Conservation (phyloP, 768 basidiomycete genomes). For the Termitomyces sp. region DNA sequence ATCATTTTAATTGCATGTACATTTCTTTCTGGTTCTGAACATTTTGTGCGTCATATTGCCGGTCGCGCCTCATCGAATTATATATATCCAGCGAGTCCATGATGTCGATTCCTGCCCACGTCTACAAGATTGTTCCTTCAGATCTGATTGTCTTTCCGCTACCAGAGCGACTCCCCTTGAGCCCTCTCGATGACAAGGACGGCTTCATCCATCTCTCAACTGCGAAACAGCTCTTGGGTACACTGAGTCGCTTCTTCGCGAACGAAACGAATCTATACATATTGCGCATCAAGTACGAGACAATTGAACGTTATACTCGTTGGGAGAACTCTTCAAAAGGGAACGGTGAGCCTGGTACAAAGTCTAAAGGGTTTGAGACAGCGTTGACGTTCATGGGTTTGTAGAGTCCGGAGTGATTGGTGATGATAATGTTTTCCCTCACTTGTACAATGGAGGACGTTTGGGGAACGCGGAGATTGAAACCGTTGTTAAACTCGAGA, state of each 20-base stretch:
- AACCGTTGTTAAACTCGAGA: slow-evolving; percentile 25
- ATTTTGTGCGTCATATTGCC: background rate
- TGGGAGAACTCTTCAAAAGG: slow-evolving; percentile 43
- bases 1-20: background rate
- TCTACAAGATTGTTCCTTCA: slow-evolving; percentile 57
- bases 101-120: slow-evolving; percentile 36
- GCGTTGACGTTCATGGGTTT: background rate
- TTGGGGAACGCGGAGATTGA: slow-evolving; percentile 43
- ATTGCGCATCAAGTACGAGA: slow-evolving; percentile 35
- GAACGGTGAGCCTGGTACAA: slow-evolving; percentile 14
- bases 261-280: slow-evolving; percentile 33
- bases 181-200: slow-evolving; percentile 36
- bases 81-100: background rate
- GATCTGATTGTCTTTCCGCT: slow-evolving; percentile 27
- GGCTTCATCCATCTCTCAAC: slow-evolving; percentile 56
- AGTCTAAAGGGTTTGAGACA: background rate
- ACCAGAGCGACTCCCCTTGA: slow-evolving; percentile 42
- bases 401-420: slow-evolving; percentile 36
- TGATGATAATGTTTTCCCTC: slow-evolving; percentile 45
- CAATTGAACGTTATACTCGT: slow-evolving; percentile 31
- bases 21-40: background rate
- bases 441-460: slow-evolving; percentile 41
- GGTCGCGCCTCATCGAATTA: background rate
- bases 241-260: slow-evolving; percentile 40
- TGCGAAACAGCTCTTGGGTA: slow-evolving; percentile 40